A percentile compares a stretch with the other conserved stretches of the same genome.
Conservation (phyloP, 352 stramenopile genomes). For the Phytophthora boehmeriae region DNA sequence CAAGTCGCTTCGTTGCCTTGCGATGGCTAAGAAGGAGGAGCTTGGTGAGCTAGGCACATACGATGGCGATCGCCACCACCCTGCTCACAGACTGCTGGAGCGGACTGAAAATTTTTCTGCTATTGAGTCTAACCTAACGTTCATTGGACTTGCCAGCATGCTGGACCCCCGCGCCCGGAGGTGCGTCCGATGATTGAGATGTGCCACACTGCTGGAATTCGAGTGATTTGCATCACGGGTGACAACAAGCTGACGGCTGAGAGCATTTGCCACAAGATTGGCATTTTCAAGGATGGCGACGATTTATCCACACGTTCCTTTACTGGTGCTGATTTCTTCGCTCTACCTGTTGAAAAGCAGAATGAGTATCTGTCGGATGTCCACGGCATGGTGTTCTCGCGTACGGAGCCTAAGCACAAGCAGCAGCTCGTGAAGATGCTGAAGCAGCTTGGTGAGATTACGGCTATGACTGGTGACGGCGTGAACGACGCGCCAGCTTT, state of each 20-base stretch:
- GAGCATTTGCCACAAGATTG: slow-evolving; percentile 97
- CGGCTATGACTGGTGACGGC: slow-evolving; percentile 98
- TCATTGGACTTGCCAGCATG: slow-evolving; percentile 98
- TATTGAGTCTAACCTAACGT: slow-evolving; percentile 97
- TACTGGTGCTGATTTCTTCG: slow-evolving; percentile 96
- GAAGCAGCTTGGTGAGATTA: slow-evolving; percentile 94
- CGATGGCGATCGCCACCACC: slow-evolving; percentile 86
- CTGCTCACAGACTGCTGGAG: slow-evolving; percentile 82
- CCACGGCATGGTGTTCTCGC: slow-evolving; percentile 96
- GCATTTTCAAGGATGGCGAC: slow-evolving; percentile 92
- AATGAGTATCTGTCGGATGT: slow-evolving; percentile 87
- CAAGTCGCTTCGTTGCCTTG: slow-evolving; percentile 96
- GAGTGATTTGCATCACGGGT: slow-evolving; percentile 99
- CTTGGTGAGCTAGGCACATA: slow-evolving; percentile 82
- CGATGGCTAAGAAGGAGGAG: slow-evolving; percentile 96
- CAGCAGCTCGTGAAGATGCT: slow-evolving; percentile 96
- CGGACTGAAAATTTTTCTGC: slow-evolving; percentile 89
- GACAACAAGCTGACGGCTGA: slow-evolving; percentile 98
- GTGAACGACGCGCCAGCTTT: slow-evolving; percentile 99
- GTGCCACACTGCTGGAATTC: slow-evolving; percentile 96
- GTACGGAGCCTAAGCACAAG: slow-evolving; percentile 98
- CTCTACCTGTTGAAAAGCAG: slow-evolving; percentile 91
- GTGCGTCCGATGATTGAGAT: slow-evolving; percentile 95
- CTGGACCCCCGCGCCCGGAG: slow-evolving; percentile 98
- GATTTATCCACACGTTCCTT: slow-evolving; percentile 92